Base-by-base conservation (phyloP, 2,329 filamentous ascomycete genomes). In the Claviceps lovelessii region DNA sequence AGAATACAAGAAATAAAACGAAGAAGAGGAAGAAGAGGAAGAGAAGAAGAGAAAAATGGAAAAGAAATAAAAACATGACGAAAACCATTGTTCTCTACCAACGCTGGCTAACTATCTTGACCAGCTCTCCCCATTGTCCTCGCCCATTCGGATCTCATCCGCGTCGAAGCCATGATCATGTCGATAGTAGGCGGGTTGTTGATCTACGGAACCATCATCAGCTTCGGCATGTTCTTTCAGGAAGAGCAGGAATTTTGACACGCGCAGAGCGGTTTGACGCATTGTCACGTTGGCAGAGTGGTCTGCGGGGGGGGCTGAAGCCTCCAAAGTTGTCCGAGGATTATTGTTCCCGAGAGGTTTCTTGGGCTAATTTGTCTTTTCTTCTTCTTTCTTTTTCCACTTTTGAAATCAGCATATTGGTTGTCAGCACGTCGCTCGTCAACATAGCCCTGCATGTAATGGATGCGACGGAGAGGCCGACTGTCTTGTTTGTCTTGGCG, bases 141-240 rank as follows among this genome's bases (percentile, higher is more conserved):
- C 53, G 90, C 90, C 49, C 93, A 97, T 71, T 86, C 88, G 58
- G 81, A 81, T 56, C 78, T 93, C 59, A 98, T 98, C 66, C 75
- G 83, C 58, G 71, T 86, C 56, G 84, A 88, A 53, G 93, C 93
- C 51, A 95, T 95, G 84, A 75, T 89, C 67, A 98, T 98, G 93
- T 94, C 88, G 53, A 86, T 98, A 63, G 73, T 91, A 53, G 93
- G 93, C 33, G 93, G 93, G 53, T 75, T 96, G 57, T 74, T 98
- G 67, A 98, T 98, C 68, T 98, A 98, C 72, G 88, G 89, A 55
- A 98, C 93, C 51, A 96, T 98, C 68, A 94, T 98, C 72, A 93
- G 87, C 73, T 98, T 98, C 71, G 85, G 87, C 61, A 87, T 96
- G 83, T 98, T 97, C 75, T 98, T 98, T 77, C 86, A 91, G 68